These are phyloP conservation scores for Pseudozyma flocculosa DNA, from an alignment of 1,284 basidiomycete genomes.

Conservation along the genomic window DNA sequence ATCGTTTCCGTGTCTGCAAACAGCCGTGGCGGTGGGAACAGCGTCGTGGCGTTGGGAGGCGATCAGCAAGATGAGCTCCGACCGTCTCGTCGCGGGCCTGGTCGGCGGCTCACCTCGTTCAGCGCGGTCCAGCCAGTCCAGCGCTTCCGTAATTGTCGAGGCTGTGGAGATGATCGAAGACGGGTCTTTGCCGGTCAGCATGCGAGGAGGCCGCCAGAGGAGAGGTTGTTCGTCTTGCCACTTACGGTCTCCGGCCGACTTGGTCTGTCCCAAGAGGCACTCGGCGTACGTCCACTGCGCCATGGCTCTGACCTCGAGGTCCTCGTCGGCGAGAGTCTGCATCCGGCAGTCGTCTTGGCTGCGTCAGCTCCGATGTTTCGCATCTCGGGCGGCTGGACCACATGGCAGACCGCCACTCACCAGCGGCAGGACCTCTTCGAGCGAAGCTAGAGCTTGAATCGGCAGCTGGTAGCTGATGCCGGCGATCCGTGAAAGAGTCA, in stretches of 20 bases:
- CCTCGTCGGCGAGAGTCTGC: neutral
- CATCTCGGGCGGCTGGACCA: too few species aligned
- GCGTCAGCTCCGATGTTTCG: too few species aligned
- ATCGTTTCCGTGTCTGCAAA: neutral
- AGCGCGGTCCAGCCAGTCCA: slow-evolving; percentile 18
- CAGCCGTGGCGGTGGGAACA: neutral
- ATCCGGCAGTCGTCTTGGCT: too few species aligned
- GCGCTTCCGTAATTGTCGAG: neutral
- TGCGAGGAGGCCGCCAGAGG: too few species aligned
- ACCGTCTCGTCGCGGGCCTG: too few species aligned
- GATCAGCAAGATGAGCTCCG: too few species aligned
- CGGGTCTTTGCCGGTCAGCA: neutral
- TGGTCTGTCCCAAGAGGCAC: slow-evolving; percentile 7
- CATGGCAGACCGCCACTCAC: neutral
- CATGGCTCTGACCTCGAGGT: neutral
- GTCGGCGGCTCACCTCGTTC: slow-evolving; percentile 15
- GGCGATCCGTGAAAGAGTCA: neutral
- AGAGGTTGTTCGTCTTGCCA: too few species aligned
- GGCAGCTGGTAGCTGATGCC: neutral
- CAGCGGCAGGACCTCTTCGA: neutral
- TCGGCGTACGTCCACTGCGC: slow-evolving; percentile 23
- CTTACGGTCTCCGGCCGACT: neutral
- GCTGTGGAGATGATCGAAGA: neutral
- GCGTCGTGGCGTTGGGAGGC: too few species aligned
- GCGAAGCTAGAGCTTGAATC: neutral